Base-by-base conservation (phyloP, 2,329 filamentous ascomycete species). In the Cercospora zeina region DNA sequence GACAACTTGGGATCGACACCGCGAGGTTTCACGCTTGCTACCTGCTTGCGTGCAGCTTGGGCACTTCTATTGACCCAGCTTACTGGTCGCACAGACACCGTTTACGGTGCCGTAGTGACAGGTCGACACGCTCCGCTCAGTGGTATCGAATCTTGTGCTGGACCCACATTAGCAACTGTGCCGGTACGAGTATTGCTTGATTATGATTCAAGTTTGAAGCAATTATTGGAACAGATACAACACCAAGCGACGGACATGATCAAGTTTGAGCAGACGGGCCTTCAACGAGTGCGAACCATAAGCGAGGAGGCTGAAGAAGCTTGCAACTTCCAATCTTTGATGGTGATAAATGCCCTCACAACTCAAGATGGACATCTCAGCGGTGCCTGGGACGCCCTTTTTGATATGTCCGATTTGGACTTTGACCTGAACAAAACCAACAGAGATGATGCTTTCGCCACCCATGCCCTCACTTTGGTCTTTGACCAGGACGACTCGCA, bases 301-400 rank as follows among this genome's bases (percentile, higher is more conserved):
- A 56, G 45, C 21, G 51, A 31, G 10, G 55, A 59, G 16, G 54
- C 61, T 21, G 42, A 50, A 19, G 42, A 57, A 19, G 83, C 83
- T 1, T 85, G 83, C 67, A 79, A 85, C 63, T 78, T 86, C 57
- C 80, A 82, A 16, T 84, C 82, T 0, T 78, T 84, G 9, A 73
- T 86, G 1, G 81, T 85, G 0, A 77, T 86, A 14, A 83, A 86
- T 54, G 58, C 70, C 70, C n/a, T 5, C 42, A 30, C n/a, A 7
- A 24, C 34, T 21, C 13, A 49, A 2, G 30, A 55, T 50, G 50
- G 16, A 47, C 6, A 33, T 34, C 9, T 36, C 3, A 37, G 47
- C 10, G 36, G 14, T 9, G 16, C n/a, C 4, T 19, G 13, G 37
- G 54, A 57, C 34, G 14, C 42, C 21, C 24, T 54, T 11, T 55